phyloP scores from a whole-genome alignment of 2,329 filamentous ascomycete genomes.

The Bertia moriformis region DNA sequence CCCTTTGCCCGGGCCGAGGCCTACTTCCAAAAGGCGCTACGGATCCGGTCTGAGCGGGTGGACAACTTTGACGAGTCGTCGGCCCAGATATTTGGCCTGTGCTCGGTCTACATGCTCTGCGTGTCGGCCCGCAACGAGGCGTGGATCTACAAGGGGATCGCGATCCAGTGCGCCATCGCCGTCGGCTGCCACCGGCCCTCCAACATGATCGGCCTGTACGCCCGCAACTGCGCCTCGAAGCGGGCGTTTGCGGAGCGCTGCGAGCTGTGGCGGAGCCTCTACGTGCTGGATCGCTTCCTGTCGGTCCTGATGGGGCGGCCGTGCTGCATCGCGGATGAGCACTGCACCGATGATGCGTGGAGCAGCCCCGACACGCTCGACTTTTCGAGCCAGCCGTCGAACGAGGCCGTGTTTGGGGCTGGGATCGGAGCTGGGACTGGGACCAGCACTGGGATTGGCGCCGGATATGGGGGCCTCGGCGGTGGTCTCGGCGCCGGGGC shows the following conservation, averaged over 20 bases:
- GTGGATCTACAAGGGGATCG: slow-evolving; percentile 42
- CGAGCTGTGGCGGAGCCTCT: slow-evolving; percentile 50
- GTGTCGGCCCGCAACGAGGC: slow-evolving; percentile 48
- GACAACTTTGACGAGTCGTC: slow-evolving; percentile 26
- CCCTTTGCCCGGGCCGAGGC: slow-evolving; percentile 38
- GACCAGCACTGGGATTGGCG: too few relatives aligned
- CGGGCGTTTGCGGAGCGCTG: slow-evolving; percentile 29
- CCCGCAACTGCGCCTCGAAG: slow-evolving; percentile 9
- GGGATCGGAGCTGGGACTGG: too few relatives aligned
- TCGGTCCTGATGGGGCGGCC: slow-evolving; percentile 48
- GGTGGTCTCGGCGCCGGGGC: too few relatives aligned
- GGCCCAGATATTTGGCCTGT: slow-evolving; percentile 33
- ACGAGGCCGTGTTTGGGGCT: too few relatives aligned
- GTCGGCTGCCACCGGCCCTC: background rate
- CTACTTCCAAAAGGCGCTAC: slow-evolving; percentile 45
- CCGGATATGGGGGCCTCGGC: too few relatives aligned
- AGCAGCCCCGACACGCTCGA: too few relatives aligned
- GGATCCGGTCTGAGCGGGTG: slow-evolving; percentile 28
- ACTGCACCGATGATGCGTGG: too few relatives aligned
- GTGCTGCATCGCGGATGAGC: too few relatives aligned
- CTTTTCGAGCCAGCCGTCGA: too few relatives aligned
- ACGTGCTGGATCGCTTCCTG: slow-evolving; percentile 49
- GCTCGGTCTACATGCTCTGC: slow-evolving; percentile 41
- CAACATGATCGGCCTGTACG: background rate
- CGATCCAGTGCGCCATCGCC: slow-evolving; percentile 1